A percentile compares a stretch with the other conserved stretches of the same genome.
phyloP scores from a whole-genome alignment of 2,329 filamentous ascomycete genomes.

The Pseudocercospora pini-densiflorae region DNA sequence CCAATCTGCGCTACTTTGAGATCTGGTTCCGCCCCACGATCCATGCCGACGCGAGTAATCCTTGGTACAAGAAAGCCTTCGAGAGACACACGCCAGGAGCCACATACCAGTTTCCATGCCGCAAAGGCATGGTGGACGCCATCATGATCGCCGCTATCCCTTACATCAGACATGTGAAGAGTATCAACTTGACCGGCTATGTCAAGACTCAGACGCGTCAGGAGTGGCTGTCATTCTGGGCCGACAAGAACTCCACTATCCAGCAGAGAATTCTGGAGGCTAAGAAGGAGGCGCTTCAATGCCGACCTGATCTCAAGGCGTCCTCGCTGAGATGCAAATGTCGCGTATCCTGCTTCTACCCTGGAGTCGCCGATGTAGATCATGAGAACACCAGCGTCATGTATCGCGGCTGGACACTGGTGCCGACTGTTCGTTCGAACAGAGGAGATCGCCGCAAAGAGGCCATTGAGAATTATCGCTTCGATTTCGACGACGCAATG shows the following conservation, averaged over 20 bases:
- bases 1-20: not conserved
- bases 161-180: not conserved
- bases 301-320: not conserved
- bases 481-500: not conserved
- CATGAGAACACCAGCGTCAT: not conserved
- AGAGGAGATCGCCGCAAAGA: too few relatives aligned
- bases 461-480: not conserved
- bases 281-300: not conserved
- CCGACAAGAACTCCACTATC: not conserved
- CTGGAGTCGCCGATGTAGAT: not conserved
- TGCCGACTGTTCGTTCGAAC: too few relatives aligned
- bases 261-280: not conserved
- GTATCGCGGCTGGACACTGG: not conserved
- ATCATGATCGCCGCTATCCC: not conserved
- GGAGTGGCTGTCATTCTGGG: not conserved
- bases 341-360: not conserved
- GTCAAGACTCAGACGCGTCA: not conserved
- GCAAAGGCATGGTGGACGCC: not conserved
- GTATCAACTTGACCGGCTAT: not conserved
- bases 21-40: not conserved
- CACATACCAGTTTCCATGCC: not conserved
- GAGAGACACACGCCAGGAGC: too few relatives aligned
- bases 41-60: not conserved
- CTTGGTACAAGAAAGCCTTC: not conserved
- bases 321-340: not conserved